Conservation (phyloP, 2,329 filamentous ascomycete species). For the Colletotrichum lini region DNA sequence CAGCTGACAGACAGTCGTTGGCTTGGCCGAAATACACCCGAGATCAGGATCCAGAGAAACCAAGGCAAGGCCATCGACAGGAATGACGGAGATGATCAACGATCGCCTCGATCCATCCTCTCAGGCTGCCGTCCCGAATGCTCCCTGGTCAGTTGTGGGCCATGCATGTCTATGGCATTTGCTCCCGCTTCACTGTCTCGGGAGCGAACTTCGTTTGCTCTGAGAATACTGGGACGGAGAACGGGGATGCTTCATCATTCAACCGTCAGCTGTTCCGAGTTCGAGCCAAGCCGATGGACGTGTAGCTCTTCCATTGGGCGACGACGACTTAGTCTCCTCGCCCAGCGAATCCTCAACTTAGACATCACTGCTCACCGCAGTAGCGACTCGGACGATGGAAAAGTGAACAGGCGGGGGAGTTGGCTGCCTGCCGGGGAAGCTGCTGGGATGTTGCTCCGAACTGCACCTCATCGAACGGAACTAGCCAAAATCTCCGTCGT, state of each 20-base stretch:
- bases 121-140: neutral
- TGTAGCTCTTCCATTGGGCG: constrained; percentile 29
- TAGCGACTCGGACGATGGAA: neutral
- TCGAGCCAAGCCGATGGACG: neutral
- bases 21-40: neutral
- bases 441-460: neutral
- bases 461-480: neutral
- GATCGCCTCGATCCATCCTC: neutral
- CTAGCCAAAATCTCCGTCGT: neutral
- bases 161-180: neutral
- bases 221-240: neutral
- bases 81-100: constrained; percentile 13
- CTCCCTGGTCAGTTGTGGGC: neutral
- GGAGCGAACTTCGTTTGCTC: neutral
- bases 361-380: neutral
- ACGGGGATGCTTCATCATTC: neutral
- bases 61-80: neutral
- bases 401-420: neutral
- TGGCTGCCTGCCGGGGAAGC: neutral
- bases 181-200: neutral
- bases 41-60: neutral
- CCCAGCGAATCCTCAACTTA: neutral
- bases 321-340: constrained; percentile 6
- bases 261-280: constrained; percentile 3
- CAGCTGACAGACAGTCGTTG: neutral